phyloP scores from a whole-genome alignment of 2,329 filamentous ascomycete genomes.

The Aaosphaeria arxii region DNA sequence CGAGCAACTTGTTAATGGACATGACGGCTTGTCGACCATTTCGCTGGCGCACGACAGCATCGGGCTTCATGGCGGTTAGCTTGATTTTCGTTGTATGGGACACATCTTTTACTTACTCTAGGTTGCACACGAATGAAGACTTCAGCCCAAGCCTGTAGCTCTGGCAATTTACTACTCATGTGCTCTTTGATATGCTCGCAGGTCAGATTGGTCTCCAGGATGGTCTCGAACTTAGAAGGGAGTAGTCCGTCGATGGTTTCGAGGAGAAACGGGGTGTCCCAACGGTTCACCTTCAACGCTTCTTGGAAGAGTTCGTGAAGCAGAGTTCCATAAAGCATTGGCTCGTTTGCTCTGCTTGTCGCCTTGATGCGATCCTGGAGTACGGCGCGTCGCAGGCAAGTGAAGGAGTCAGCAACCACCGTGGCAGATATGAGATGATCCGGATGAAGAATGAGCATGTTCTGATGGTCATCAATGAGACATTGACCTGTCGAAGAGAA shows the following conservation, averaged over 20 bases:
- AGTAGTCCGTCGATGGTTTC: constrained; percentile 66
- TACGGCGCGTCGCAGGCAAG: constrained; percentile 84
- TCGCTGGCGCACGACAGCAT: constrained; percentile 74
- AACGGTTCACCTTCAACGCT: constrained; percentile 77
- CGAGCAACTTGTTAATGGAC: constrained; percentile 88
- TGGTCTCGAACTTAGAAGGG: constrained; percentile 78
- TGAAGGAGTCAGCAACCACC: constrained; percentile 93
- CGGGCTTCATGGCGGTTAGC: constrained; percentile 47
- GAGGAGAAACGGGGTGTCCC: constrained; percentile 68
- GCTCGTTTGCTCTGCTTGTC: constrained; percentile 72
- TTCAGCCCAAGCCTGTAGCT: constrained; percentile 79
- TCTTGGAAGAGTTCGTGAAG: constrained; percentile 95
- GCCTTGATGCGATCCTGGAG: constrained; percentile 94
- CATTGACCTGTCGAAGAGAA: constrained; percentile 71
- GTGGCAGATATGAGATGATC: constrained; percentile 95
- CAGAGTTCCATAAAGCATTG: constrained; percentile 88
- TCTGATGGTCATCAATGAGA: constrained; percentile 75
- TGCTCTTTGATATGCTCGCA: constrained; percentile 72
- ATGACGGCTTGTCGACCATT: constrained; percentile 74
- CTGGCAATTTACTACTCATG: constrained; percentile 76
- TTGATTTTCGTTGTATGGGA: constrained; percentile 2
- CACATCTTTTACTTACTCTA: constrained; percentile 48
- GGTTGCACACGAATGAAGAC: constrained; percentile 73
- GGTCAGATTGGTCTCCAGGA: constrained; percentile 82
- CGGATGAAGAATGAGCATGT: constrained; percentile 87